Evolutionary conservation across 306 rosid genomes (phyloP), one percentile per base, ranked within the genome.

Genomic region (Glycine soja): DNA sequence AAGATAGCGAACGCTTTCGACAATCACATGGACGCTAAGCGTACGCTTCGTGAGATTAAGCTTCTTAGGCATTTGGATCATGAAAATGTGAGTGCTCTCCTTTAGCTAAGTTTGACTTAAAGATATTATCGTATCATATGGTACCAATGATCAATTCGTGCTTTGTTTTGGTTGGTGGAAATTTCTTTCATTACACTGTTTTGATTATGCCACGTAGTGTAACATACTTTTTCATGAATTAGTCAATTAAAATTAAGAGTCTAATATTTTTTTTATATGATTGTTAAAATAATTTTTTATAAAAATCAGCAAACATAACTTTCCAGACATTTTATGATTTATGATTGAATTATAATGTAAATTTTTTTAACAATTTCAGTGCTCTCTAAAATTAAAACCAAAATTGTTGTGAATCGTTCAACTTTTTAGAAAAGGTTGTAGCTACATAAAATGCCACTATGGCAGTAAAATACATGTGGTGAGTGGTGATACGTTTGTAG

Each of bases 21-120:
- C 65, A 93, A 88, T 81, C 96, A 89, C 85, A 95, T 92, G 99
- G 98, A 95, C 53, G 99, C 99, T 6, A 93, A 95, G 93, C 97
- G 99, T 32, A 95, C 98, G 53, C 98, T 95, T 32, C 92, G 99
- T 59, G 99, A 95, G 96, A 95, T 95, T 78, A 95, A 95, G 97
- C 96, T 95, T 83, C 99, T 95, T 43, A 90, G 90, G 19, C 98
- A 95, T 88, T 83, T 95, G 84, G 97, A 95, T 86, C 99, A 95
- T 69, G 99, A 93, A 88, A 95, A 95, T 69, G 99, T 95, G 82
- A 92, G 92, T 57, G 1, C 9, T 47, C 14, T 57, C 32, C 47
- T 15, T 63, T 59, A 24, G 19, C 7, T 9, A 52, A 46, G 34
- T 66, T 52, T 52, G 24, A 15, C 65, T 54, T 45, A 16, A 3